Conservation (phyloP, 257 asterid species). For the Solanum sparsipilum region DNA sequence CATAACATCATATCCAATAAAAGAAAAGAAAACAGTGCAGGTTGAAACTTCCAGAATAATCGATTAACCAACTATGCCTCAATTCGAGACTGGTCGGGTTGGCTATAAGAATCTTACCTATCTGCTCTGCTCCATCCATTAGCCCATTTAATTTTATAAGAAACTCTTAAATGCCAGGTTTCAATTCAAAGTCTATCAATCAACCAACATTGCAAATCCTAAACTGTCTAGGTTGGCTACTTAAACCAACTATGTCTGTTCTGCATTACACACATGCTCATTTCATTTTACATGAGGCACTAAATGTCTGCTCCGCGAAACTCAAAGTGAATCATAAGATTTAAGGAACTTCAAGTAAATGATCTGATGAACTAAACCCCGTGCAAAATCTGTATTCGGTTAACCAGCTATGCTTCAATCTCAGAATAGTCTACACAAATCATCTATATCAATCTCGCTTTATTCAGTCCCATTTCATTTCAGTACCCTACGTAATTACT, state of each 20-base stretch:
- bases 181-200: neutral
- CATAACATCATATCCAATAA: neutral
- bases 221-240: neutral
- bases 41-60: neutral
- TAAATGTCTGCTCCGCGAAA: neutral
- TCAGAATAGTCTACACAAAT: neutral
- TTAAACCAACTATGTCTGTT: neutral
- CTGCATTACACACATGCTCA: neutral
- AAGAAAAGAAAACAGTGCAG: neutral
- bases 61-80: neutral
- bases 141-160: neutral
- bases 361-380: neutral
- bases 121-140: neutral
- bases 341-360: neutral
- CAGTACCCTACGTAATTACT: neutral
- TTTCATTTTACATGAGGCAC: neutral
- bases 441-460: neutral
- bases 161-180: neutral
- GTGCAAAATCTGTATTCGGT: neutral
- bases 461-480: neutral
- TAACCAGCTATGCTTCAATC: neutral
- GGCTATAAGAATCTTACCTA: neutral
- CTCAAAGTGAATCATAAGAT: neutral
- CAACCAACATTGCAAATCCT: neutral
- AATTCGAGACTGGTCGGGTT: neutral